These are phyloP conservation scores for Annulohypoxylon moriforme DNA, from an alignment of 495 filamentous ascomycete species.

Conservation along the genomic window DNA sequence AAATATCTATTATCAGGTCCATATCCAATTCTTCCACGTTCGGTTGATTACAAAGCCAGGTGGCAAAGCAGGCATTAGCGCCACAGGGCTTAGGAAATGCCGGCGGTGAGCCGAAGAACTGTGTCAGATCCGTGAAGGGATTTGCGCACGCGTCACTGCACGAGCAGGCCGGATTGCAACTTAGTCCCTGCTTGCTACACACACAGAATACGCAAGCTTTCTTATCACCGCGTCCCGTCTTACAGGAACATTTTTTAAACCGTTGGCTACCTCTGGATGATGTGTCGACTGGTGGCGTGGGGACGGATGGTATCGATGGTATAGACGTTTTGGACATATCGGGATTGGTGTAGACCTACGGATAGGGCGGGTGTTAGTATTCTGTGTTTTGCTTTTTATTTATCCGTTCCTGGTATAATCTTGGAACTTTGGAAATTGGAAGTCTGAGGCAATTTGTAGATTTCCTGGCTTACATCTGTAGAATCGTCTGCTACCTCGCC, in stretches of 20 bases:
- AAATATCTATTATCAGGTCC: constrained; percentile 49
- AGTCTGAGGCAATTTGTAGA: not conserved
- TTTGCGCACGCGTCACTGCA: constrained; percentile 46
- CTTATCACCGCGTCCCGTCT: constrained; percentile 48
- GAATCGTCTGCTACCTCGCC: constrained; percentile 49
- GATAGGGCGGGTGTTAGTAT: constrained; percentile 11
- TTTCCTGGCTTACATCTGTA: constrained; percentile 38
- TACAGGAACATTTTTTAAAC: constrained; percentile 45
- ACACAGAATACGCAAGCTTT: constrained; percentile 45
- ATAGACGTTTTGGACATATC: constrained; percentile 36
- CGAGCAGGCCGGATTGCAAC: constrained; percentile 40
- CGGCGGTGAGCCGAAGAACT: constrained; percentile 45
- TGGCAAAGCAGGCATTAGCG: constrained; percentile 47
- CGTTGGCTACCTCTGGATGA: constrained; percentile 28
- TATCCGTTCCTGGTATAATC: not conserved
- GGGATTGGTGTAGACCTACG: constrained; percentile 43
- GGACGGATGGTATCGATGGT: constrained; percentile 39
- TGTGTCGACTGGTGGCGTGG: constrained; percentile 43
- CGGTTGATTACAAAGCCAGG: constrained; percentile 48
- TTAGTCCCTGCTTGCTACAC: constrained; percentile 46
- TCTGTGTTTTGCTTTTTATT: constrained; percentile 6
- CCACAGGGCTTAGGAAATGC: constrained; percentile 44
- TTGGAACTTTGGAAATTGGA: not conserved
- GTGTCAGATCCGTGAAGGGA: constrained; percentile 44
- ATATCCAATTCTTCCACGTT: constrained; percentile 47